Evolutionary conservation across 305 asterid species (phyloP).

Genomic region (Fraxinus velutina): DNA sequence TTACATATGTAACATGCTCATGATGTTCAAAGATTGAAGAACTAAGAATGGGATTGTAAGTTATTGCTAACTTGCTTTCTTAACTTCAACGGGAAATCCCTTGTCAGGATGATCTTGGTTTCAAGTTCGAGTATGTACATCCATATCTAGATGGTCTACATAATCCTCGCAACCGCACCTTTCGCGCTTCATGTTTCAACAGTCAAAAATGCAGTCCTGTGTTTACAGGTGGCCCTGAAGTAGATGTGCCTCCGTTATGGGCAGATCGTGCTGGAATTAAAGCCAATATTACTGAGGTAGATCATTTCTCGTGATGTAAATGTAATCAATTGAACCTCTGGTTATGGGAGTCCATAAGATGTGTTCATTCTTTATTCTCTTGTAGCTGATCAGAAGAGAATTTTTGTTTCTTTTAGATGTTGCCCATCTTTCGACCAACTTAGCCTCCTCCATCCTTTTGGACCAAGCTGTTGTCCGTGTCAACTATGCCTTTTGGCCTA

Average conservation of each 20-base stretch:
- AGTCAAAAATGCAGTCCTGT: conserved; percentile 22
- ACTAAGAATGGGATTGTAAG: not conserved
- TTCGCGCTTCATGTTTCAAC: conserved; percentile 17
- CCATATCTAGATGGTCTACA: conserved; percentile 26
- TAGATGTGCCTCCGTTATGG: conserved; percentile 17
- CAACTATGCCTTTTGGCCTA: not conserved
- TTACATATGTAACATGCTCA: not conserved
- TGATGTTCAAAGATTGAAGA: not conserved
- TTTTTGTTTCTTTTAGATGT: not conserved
- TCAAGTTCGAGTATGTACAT: conserved; percentile 25
- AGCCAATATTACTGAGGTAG: conserved; percentile 27
- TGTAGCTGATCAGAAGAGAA: not conserved
- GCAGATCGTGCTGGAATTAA: conserved; percentile 23
- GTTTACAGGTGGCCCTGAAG: conserved; percentile 12
- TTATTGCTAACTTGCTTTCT: not conserved
- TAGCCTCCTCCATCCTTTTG: not conserved
- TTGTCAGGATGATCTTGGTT: conserved; percentile 25
- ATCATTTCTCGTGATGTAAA: not conserved
- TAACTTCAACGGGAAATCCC: not conserved
- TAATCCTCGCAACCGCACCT: conserved; percentile 23
- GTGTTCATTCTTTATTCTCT: not conserved
- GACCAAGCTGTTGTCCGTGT: not conserved
- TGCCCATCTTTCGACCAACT: not conserved
- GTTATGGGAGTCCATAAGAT: not conserved
- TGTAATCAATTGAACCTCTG: not conserved